phyloP scores from a whole-genome alignment of 2,329 filamentous ascomycete species.

The Botrytis aclada region DNA sequence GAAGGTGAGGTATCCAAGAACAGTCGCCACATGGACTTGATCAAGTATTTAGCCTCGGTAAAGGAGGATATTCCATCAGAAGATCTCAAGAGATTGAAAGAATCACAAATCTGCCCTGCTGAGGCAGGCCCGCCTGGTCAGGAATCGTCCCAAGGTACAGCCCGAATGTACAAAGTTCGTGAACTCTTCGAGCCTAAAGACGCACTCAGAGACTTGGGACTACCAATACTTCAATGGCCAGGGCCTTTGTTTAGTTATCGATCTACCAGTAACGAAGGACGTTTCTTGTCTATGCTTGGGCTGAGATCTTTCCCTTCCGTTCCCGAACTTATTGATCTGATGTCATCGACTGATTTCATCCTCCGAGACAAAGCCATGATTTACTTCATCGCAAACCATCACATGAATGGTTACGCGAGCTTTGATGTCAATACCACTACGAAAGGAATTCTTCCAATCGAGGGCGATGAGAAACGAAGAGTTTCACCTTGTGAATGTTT shows the following conservation, averaged over 20 bases:
- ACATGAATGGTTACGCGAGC: constrained; percentile 68
- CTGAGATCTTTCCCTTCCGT: constrained; percentile 69
- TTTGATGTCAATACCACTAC: constrained; percentile 57
- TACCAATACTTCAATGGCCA: constrained; percentile 83
- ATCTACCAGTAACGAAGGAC: constrained; percentile 65
- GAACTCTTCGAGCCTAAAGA: constrained; percentile 81
- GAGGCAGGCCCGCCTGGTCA: constrained; percentile 58
- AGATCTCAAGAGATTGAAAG: constrained; percentile 75
- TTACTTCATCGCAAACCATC: constrained; percentile 80
- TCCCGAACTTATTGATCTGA: constrained; percentile 72
- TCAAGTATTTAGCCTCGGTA: constrained; percentile 91
- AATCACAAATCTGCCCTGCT: constrained; percentile 78
- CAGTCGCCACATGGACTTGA: constrained; percentile 92
- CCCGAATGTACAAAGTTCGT: constrained; percentile 64
- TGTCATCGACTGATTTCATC: constrained; percentile 57
- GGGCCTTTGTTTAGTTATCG: constrained; percentile 61
- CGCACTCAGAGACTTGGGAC: constrained; percentile 61
- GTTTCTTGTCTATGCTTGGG: constrained; percentile 71
- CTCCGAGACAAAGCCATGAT: constrained; percentile 68
- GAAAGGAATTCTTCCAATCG: constrained; percentile 68
- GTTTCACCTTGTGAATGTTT: constrained; percentile 76
- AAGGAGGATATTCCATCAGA: constrained; percentile 79
- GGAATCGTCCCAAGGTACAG: constrained; percentile 51
- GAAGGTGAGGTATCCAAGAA: constrained; percentile 48
- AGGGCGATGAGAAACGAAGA: constrained; percentile 62